These are phyloP conservation scores for Stentor roeselii DNA, from an alignment of 73 alveolate species.

Conservation along the genomic window DNA sequence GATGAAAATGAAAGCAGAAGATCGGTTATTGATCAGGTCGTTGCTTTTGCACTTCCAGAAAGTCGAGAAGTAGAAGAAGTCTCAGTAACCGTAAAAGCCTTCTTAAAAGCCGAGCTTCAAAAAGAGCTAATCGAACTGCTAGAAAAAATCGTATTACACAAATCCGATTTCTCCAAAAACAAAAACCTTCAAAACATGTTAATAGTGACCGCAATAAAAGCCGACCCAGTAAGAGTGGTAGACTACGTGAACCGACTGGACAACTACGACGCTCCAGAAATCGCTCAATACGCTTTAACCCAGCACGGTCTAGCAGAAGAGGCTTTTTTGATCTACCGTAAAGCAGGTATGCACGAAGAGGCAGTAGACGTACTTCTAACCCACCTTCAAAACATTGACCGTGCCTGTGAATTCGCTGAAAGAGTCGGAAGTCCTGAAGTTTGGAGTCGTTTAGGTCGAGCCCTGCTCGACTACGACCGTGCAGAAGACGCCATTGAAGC, in stretches of 20 bases:
- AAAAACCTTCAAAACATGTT: conserved; percentile 95
- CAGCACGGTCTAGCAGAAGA: conserved; percentile 88
- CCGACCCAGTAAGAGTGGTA: conserved; percentile 95
- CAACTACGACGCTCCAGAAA: conserved; percentile 98
- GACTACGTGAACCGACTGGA: conserved; percentile 98
- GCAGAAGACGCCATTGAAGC: conserved; percentile 93
- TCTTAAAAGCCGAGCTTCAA: conserved; percentile 98
- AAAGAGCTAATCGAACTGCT: conserved; percentile 97
- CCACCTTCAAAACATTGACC: conserved; percentile 74
- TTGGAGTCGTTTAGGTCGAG: conserved; percentile 98
- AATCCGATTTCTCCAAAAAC: conserved; percentile 92
- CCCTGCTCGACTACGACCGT: conserved; percentile 80
- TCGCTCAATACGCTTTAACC: conserved; percentile 92
- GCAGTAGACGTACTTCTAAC: conserved; percentile 91
- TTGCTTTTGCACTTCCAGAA: conserved; percentile 97
- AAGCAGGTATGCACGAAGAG: conserved; percentile 58
- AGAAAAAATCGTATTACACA: conserved; percentile 99
- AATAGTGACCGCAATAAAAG: conserved; percentile 96
- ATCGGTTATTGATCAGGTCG: conserved; percentile 97
- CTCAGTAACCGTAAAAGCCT: conserved; percentile 93
- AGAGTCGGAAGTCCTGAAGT: conserved; percentile 71
- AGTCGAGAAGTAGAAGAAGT: conserved; percentile 98
- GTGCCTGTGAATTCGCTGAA: conserved; percentile 91
- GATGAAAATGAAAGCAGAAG: conserved; percentile 96
- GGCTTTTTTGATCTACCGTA: conserved; percentile 89